These are phyloP conservation scores for Urostyla sp. DNA, from an alignment of 73 alveolate species.

Conservation along the genomic window DNA sequence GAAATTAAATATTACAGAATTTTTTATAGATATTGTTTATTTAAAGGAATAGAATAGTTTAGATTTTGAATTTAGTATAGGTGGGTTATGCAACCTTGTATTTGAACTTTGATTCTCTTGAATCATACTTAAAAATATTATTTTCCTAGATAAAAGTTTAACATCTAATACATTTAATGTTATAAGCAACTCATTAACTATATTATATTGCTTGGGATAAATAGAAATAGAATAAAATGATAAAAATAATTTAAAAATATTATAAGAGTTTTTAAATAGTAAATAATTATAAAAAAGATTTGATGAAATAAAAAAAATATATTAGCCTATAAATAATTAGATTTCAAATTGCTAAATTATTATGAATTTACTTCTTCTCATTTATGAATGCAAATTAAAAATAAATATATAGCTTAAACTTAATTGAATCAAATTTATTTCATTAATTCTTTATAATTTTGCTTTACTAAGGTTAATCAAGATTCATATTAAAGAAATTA, in stretches of 20 bases:
- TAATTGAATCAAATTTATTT: too few relatives aligned
- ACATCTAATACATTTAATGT: neutral
- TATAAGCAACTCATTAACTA: neutral
- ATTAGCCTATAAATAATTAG: neutral
- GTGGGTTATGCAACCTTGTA: neutral
- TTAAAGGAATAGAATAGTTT: neutral
- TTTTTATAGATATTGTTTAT: conserved; percentile 23
- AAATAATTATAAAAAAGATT: neutral
- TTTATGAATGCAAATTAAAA: neutral
- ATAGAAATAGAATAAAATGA: neutral
- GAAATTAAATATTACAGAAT: conserved; percentile 7
- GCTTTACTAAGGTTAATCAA: too few relatives aligned
- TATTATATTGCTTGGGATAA: neutral
- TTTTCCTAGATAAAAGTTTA: neutral
- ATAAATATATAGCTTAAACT: neutral
- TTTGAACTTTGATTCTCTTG: neutral
- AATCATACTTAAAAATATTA: neutral
- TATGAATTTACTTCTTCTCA: neutral
- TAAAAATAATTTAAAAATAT: neutral
- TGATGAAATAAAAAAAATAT: neutral
- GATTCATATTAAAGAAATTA: too few relatives aligned
- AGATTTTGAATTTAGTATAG: neutral
- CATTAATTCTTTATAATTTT: too few relatives aligned
- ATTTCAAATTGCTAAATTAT: neutral
- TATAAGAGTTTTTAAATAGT: neutral